These are phyloP conservation scores for Clitoria ternatea DNA, from an alignment of 306 rosid species.

Conservation along the genomic window DNA sequence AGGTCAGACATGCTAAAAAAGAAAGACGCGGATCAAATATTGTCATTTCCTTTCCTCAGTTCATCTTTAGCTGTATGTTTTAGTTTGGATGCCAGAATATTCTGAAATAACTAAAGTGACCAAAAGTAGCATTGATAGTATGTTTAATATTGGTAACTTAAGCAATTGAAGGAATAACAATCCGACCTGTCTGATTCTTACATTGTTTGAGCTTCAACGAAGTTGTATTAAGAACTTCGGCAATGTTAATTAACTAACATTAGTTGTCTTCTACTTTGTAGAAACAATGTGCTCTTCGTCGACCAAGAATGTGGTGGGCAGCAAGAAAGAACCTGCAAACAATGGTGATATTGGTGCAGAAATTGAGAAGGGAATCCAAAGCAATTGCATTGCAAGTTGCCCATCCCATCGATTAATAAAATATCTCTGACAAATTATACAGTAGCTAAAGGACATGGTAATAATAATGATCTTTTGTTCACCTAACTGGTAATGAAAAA, in stretches of 20 bases:
- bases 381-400: constrained; percentile 37
- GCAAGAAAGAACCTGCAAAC: constrained; percentile 26
- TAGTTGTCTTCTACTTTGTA: constrained; percentile 24
- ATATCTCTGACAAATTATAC: constrained; percentile 21
- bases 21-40: not conserved
- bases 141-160: not conserved
- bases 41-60: not conserved
- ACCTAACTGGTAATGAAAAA: constrained; percentile 3
- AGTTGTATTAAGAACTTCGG: not conserved
- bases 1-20: not conserved
- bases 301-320: constrained; percentile 31
- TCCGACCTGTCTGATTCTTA: not conserved
- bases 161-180: not conserved
- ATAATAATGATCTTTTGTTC: constrained; percentile 29
- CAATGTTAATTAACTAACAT: constrained; percentile 3
- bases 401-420: constrained; percentile 23
- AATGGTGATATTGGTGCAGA: constrained; percentile 23
- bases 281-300: constrained; percentile 43
- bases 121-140: not conserved
- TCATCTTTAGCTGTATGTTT: not conserved
- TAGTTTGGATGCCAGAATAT: not conserved
- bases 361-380: constrained; percentile 29
- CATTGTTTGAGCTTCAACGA: constrained; percentile 22
- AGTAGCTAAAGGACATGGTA: constrained; percentile 28
- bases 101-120: not conserved